Base-by-base conservation (phyloP, 2,329 filamentous ascomycete genomes). In the Nigrospora sphaerica region DNA sequence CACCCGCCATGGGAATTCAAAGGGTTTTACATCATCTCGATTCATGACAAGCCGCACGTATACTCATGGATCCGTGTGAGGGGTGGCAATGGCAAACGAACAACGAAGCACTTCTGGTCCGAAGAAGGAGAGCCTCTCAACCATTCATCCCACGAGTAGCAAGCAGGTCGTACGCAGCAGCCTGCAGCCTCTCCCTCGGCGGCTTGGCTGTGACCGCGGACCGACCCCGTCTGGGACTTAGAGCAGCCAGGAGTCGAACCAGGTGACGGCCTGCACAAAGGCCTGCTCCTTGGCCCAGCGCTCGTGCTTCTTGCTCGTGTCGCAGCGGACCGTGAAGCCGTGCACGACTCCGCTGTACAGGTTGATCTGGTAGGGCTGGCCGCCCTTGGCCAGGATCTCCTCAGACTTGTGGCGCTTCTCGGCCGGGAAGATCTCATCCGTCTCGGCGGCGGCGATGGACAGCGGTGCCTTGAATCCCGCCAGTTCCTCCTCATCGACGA, bases 261-360 rank as follows among this genome's bases (percentile, higher is more conserved):
- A 95, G 44, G 72, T 63, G 44, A 90, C 73, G 33, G 87, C 87
- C 72, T 93, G 88, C 52, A 74, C 58, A 62, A 93, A 93, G 6
- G 88, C 88, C 67, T 85, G 80, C 68, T 95, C 86, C 75, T 88
- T 91, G 34, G 86, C 83, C 57, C 77, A 92, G 62, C 77, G 81
- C 58, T 78, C 64, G 39, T 70, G 52, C 62, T 74, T 75, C 52
- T 81, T 74, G 50, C 58, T 74, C 32, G 75, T 49, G 60, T 93
- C 85, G 28, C 73, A 74, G 46, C 87, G 78, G 2, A 90, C 82
- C 10, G 82, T 74, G 57, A 93, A 95, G 0, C 88, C 88, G 63
- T 95, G 88, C 46, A 67, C 65, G 31, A 88, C 81, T 46, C 80
- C 80, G 3, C 79, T 81, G 72, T 79, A 93, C 10, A 95, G 71